Evolutionary conservation across 257 asterid genomes (phyloP).

Genomic region (Rubia yunnanensis): DNA sequence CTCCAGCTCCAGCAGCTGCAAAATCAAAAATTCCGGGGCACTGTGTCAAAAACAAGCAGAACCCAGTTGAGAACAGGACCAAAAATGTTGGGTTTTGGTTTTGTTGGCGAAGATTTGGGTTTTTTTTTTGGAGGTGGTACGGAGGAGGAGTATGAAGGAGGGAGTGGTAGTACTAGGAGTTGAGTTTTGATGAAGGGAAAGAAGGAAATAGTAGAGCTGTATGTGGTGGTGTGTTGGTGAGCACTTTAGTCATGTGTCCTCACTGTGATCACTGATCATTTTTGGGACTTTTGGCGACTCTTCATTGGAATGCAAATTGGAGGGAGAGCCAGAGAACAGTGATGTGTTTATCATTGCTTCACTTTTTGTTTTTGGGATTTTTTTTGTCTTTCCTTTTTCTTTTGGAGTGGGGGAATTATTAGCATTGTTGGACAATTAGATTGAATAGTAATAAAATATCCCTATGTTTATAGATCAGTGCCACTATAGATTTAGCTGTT

Average conservation of each 20-base stretch:
- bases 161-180: neutral
- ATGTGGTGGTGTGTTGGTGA: constrained; percentile 6
- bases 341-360: neutral
- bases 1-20: neutral
- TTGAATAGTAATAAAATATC: too few relatives aligned
- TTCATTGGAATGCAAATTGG: neutral
- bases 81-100: neutral
- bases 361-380: neutral
- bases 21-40: neutral
- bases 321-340: neutral
- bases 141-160: neutral
- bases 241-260: constrained; percentile 12
- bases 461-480: too few relatives aligned
- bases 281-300: constrained; percentile 1
- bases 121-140: neutral
- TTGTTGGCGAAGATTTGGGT: neutral
- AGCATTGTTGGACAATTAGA: too few relatives aligned
- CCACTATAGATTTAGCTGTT: too few relatives aligned
- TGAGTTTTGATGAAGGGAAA: constrained; percentile 1
- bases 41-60: neutral
- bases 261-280: constrained; percentile 15
- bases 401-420: neutral
- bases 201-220: too few relatives aligned
- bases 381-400: neutral
- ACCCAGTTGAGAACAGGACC: neutral